Evolutionary conservation across 2,329 filamentous ascomycete species (phyloP), one percentile per base, ranked within the genome.

Genomic region (Cryphonectria nitschkei): DNA sequence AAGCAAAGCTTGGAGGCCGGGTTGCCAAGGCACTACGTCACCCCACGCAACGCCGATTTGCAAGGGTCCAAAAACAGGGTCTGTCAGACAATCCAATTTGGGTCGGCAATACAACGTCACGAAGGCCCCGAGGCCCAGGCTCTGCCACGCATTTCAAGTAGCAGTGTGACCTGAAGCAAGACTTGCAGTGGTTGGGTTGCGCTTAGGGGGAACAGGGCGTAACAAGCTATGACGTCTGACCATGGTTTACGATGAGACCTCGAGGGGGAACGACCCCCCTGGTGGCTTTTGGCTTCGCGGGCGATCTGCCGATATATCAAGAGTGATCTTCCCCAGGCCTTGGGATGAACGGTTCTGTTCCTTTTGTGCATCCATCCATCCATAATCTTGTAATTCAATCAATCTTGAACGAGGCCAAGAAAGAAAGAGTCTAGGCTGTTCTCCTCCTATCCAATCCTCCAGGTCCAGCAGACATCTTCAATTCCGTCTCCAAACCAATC

Each of bases 11-110:
- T 46, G 50, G 32, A 58, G 22, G 37, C n/a, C 50, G 39, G 37
- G 37, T 39, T 65, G 34, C 52, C 34, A 52, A 69, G 22, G 39
- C 46, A 39, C 63, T 72, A 72, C 70, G 70, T 72, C 70, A 72
- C 68, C 68, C 50, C 60, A 37, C 46, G 54, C 56, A 39, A 52
- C 71, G 56, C 66, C 66, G 19, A 13, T 67, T 67, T 54, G 65
- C 68, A 68, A 50, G 68, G 68, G 68, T n/a, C 22, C 29, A 37
- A 67, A 50, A 70, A 66, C 66, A 68, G 63, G 69, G 64, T 46
- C 43, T 62, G 58, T 67, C 50, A 68, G 41, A 68, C 70, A 65
- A n/a, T n/a, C 65, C 58, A 67, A 54, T 50, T 61, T 37, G 37
- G 34, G 26, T 16, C 32, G 37, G 56, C 58, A 52, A 68, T 41